Conservation (phyloP, 2,329 filamentous ascomycete species). For the Metarhizium rileyi region DNA sequence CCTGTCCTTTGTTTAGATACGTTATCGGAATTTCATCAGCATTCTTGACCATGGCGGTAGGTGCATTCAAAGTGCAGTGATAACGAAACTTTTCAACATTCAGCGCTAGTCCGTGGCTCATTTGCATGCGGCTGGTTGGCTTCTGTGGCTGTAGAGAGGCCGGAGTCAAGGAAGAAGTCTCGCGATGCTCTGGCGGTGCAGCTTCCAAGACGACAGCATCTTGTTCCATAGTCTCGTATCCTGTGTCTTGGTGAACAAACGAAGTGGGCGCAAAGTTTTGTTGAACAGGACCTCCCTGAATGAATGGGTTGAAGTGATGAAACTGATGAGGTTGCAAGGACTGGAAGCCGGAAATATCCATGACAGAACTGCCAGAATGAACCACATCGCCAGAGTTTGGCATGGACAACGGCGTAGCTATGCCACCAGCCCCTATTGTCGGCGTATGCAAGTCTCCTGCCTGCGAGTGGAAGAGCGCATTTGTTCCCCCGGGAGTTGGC, state of each 20-base stretch:
- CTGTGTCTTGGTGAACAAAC: constrained; percentile 72
- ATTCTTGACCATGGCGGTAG: constrained; percentile 91
- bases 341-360: constrained; percentile 63
- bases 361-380: constrained; percentile 46
- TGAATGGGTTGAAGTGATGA: constrained; percentile 62
- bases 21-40: constrained; percentile 90
- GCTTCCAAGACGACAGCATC: constrained; percentile 59
- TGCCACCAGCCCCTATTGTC: constrained; percentile 60
- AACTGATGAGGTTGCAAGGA: constrained; percentile 49
- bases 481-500: constrained; percentile 72
- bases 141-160: constrained; percentile 29
- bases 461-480: constrained; percentile 71
- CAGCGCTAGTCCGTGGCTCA: constrained; percentile 37
- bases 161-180: constrained; percentile 44
- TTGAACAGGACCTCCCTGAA: constrained; percentile 47
- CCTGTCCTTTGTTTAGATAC: constrained; percentile 95
- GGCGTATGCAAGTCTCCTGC: constrained; percentile 84
- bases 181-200: constrained; percentile 38
- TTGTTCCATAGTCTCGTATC: constrained; percentile 71
- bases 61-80: constrained; percentile 81
- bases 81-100: constrained; percentile 73
- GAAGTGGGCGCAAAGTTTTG: constrained; percentile 63
- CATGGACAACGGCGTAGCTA: constrained; percentile 75
- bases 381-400: constrained; percentile 57
- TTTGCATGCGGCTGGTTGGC: constrained; percentile 35